These are phyloP conservation scores for Leccinum fallax DNA, from an alignment of 1,284 basidiomycete genomes.

Conservation along the genomic window DNA sequence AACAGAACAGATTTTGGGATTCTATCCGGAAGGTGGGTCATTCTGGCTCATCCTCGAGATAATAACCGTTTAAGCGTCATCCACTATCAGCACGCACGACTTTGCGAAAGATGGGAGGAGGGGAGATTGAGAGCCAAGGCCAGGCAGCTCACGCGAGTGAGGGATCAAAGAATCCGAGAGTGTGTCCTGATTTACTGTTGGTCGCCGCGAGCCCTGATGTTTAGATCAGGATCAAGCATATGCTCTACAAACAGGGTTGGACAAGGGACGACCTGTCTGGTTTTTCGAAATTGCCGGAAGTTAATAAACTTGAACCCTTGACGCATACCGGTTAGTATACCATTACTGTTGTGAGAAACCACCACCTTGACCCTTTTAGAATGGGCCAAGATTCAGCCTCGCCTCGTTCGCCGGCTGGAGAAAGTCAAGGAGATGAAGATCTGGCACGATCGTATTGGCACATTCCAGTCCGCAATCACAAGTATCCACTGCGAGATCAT, in stretches of 20 bases:
- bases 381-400: slow-evolving; percentile 16
- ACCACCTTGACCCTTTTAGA: neutral
- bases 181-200: neutral
- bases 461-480: neutral
- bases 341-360: too few species aligned
- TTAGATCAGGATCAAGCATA: slow-evolving; percentile 8
- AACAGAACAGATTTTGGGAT: neutral
- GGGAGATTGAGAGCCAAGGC: slow-evolving; percentile 1
- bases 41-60: neutral
- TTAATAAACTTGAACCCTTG: slow-evolving; percentile 10
- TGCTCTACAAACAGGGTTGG: neutral
- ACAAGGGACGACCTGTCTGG: neutral
- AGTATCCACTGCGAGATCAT: neutral
- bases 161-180: slow-evolving; percentile 10
- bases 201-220: neutral
- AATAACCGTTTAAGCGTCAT: neutral
- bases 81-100: slow-evolving; percentile 5
- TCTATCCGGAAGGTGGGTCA: slow-evolving; percentile 9
- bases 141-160: slow-evolving; percentile 1
- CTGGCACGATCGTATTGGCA: neutral
- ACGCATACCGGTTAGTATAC: slow-evolving; percentile 16
- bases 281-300: slow-evolving; percentile 13
- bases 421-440: neutral
- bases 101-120: neutral
- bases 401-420: slow-evolving; percentile 2